Evolutionary conservation across 2,329 filamentous ascomycete genomes (phyloP), one percentile per base, ranked within the genome.

Genomic region (Drechslerella coelobrocha): DNA sequence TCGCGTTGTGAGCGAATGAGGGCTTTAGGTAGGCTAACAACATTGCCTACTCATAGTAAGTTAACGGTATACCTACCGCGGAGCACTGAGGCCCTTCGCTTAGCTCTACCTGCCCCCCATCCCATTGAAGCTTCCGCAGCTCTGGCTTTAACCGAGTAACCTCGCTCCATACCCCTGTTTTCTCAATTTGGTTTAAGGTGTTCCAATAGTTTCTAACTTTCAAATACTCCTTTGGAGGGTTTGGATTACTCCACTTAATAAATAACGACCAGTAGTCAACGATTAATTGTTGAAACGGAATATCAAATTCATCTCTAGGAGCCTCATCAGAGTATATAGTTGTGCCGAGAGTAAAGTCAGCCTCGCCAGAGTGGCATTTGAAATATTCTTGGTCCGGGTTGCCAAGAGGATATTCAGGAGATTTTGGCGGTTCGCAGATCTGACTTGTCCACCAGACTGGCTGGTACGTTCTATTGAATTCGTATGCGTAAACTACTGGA

Each of bases 331-430:
- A 75, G 27, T 78, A 76, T 3, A 66, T 48, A n/a, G 75, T 74
- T 10, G 76, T 80, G 17, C 78, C 80, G 68, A 81, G 80, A 2
- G 78, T 77, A n/a, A 78, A 74, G 61, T 78, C 75, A 56, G 80
- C 77, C 60, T 81, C 79, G 5, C 79, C 79, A 1, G 77, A 78
- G 57, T 81, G 79, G 73, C 80, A 81, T 71, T 80, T 80, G 73
- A 77, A 78, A 74, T 81, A 81, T 61, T 81, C 79, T 5, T 59
- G 48, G 21, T 76, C 73, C 1, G 79, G 78, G 60, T 80, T 77
- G 14, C 78, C 78, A 53, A 78, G 61, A 14, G 78, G 79, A 8
- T 75, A 74, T 0, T 65, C 65, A 1, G 73, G 62, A 0, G 78
- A 77, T 19, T 73, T 62, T 1, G 76, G 75, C 17, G 78, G 75